phyloP scores from a whole-genome alignment of 169 alveolate genomes.

The Neospora caninum region DNA sequence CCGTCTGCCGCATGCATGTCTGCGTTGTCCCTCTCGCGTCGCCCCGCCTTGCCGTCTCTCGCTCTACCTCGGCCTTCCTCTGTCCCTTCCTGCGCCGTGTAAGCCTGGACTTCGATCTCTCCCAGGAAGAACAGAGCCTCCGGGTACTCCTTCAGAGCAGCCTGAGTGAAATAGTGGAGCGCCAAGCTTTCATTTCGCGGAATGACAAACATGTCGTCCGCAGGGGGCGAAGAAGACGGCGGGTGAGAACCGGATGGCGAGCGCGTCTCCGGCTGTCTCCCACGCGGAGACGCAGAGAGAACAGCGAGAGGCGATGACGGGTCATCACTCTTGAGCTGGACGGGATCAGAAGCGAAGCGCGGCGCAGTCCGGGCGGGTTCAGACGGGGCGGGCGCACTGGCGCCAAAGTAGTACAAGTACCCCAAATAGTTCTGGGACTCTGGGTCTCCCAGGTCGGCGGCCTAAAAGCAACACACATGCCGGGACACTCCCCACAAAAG shows the following conservation, averaged over 20 bases:
- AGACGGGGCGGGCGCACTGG: not conserved
- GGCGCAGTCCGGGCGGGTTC: not conserved
- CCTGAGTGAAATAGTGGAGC: not conserved
- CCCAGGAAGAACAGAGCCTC: slow-evolving; percentile 57
- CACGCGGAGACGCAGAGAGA: no score
- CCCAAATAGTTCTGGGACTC: slow-evolving; percentile 48
- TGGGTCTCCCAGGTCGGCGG: slow-evolving; percentile 31
- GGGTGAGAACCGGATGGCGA: not conserved
- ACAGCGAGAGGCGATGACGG: no score
- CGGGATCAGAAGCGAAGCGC: not conserved
- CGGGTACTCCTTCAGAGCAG: slow-evolving; percentile 42
- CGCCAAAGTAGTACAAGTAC: slow-evolving; percentile 35
- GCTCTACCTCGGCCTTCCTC: not conserved
- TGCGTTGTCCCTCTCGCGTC: not conserved
- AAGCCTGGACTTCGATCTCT: not conserved
- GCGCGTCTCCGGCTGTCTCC: not conserved
- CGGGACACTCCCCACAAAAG: not conserved
- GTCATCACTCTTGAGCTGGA: not conserved
- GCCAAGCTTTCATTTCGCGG: not conserved
- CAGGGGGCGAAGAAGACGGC: not conserved
- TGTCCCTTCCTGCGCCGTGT: not conserved
- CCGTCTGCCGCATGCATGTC: not conserved
- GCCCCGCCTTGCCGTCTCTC: not conserved
- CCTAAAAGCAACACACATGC: not conserved
- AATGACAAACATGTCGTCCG: not conserved